Evolutionary conservation across 495 filamentous ascomycete genomes (phyloP), one percentile per base, ranked within the genome.

Genomic region (Aspergillus sclerotiicarbonarius): DNA sequence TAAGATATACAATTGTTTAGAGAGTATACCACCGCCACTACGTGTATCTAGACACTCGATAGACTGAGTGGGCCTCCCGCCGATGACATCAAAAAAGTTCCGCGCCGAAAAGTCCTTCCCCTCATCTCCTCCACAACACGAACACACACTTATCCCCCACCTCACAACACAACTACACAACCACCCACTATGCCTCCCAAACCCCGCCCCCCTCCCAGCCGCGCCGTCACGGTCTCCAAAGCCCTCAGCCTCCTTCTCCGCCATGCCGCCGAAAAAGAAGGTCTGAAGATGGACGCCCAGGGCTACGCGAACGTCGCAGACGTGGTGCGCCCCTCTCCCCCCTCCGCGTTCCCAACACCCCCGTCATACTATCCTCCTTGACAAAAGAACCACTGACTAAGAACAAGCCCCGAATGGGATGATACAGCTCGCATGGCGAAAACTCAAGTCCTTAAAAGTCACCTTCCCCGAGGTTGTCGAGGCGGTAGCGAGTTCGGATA

Each of bases 211-310:
- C 54, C 52, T 41, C 37, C 44, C 30, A 58, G 66, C 33, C 71
- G 90, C 32, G 83, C 88, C 43, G 80, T 88, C 8, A 76, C 77
- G 32, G 79, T 97, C 48, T 96, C 91, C 8, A 95, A 91, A 67
- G 87, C 90, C 25, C 69, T 98, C 52, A 90, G 85, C 56, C 84
- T 80, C 61, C 75, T 96, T 0, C 80, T 98, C 16, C 81, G 94
- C 20, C 94, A 98, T 71, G 90, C 87, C 47, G 94, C 95, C 6
- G 79, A 83, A 60, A 84, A 83, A 53, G 91, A 91, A 63, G 89
- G 90, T 0, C 69, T 98, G 48, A 80, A 76, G 62, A 78, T 98
- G 20, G 88, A 91, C 62, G 73, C 69, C 5, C 87, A 90, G 60
- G 94, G 95, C 6, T 98, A 87, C 67, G 90, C 87, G 13, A 86